Conservation (phyloP, 108 stramenopile species). For the Mayamaea pseudoterrestris region DNA sequence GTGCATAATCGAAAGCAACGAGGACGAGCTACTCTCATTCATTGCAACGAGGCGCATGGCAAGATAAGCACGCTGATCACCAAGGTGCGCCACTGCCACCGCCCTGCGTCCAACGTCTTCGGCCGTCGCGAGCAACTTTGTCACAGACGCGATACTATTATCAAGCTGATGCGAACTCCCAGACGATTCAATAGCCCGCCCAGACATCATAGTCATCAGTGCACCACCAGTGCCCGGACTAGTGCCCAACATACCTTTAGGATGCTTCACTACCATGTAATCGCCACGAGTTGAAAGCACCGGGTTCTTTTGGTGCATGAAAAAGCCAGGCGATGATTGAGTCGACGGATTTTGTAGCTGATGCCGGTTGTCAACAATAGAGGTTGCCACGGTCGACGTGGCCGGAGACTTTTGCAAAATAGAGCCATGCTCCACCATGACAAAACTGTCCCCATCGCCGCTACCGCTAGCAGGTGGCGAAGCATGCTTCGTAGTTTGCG, state of each 20-base stretch:
- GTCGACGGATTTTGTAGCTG: too few species aligned
- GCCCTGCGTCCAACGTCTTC: conserved; percentile 83
- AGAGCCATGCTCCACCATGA: conserved; percentile 68
- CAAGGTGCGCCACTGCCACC: conserved; percentile 78
- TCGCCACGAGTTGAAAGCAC: conserved; percentile 4
- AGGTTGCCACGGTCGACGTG: conserved; percentile 1
- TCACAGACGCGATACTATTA: conserved; percentile 43
- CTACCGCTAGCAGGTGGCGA: too few species aligned
- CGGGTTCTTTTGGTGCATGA: too few species aligned
- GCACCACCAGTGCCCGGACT: conserved; percentile 83
- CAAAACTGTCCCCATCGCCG: conserved; percentile 59
- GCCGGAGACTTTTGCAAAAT: conserved; percentile 1
- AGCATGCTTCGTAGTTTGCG: too few species aligned
- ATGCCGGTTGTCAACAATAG: too few species aligned
- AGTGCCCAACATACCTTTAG: conserved; percentile 76
- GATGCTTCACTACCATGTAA: conserved; percentile 12
- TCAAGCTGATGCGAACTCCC: conserved; percentile 21
- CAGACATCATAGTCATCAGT: conserved; percentile 50
- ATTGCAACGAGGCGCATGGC: conserved; percentile 56
- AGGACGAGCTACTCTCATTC: conserved; percentile 32
- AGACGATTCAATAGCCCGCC: conserved; percentile 13
- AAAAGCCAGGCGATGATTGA: not conserved
- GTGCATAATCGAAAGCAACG: conserved; percentile 31
- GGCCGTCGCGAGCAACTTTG: conserved; percentile 63
- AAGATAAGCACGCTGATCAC: conserved; percentile 67